A percentile compares a stretch with the other conserved stretches of the same genome.
Evolutionary conservation across 768 basidiomycete genomes (phyloP).

Genomic region (Hypholoma sublateritium): DNA sequence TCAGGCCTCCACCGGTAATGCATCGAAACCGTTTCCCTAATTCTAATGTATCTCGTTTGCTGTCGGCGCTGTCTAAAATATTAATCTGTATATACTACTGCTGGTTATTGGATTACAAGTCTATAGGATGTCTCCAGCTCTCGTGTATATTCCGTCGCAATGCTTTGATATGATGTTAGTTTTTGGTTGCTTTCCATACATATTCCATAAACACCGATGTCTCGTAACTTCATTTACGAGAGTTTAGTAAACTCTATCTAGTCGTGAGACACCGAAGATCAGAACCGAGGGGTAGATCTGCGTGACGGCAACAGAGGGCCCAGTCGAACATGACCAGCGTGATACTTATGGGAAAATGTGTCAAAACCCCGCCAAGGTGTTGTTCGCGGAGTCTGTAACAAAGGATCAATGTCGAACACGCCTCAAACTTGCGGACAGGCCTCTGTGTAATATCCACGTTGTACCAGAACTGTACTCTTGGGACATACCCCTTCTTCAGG

Average conservation of each 20-base stretch:
- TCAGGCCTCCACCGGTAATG: slow-evolving; percentile 48
- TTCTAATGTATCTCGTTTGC: neutral
- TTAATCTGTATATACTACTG: slow-evolving; percentile 5
- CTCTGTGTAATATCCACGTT: too few relatives aligned
- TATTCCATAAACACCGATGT: slow-evolving; percentile 6
- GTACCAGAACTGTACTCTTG: too few relatives aligned
- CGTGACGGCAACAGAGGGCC: slow-evolving; percentile 22
- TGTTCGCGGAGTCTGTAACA: neutral
- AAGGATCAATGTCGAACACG: neutral
- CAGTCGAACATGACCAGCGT: neutral
- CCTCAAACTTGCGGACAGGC: neutral
- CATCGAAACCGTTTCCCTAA: neutral
- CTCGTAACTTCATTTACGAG: slow-evolving; percentile 18
- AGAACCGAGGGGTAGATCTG: slow-evolving; percentile 23
- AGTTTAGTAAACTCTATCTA: slow-evolving; percentile 11
- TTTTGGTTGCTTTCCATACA: slow-evolving; percentile 12
- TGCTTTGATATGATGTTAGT: neutral
- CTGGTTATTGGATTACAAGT: neutral
- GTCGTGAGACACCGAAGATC: slow-evolving; percentile 30
- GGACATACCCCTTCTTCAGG: too few relatives aligned
- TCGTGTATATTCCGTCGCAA: neutral
- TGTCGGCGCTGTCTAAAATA: slow-evolving; percentile 1
- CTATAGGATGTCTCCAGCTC: neutral
- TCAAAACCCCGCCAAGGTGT: neutral
- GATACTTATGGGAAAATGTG: neutral